Evolutionary conservation across 2,329 filamentous ascomycete genomes (phyloP), one percentile per base, ranked within the genome.

Genomic region (Chaetomiaceae sp.): DNA sequence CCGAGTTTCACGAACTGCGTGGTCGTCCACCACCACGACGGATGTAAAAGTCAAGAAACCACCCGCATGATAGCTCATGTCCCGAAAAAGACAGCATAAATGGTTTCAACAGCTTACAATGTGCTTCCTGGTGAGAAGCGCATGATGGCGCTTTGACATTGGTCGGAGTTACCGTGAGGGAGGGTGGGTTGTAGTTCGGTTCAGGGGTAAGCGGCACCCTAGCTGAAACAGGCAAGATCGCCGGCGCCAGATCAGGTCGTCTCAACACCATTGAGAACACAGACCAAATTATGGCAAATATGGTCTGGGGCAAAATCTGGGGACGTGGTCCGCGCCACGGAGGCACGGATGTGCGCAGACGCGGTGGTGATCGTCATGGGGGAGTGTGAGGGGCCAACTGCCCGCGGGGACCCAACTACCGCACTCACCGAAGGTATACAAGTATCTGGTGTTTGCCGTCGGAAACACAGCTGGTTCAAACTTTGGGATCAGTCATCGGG

Each of bases 191-290:
- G 17, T 43, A 10, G 33, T 30, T 20, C 25, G 41, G 40, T 39
- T 44, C 48, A 50, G 48, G 48, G 40, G 48, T 20, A 34, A 33
- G n/a, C n/a, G n/a, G n/a, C 25, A 7, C 19, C 41, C 48, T 8
- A 13, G 33, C 23, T 44, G 48, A 50, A 50, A 50, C 48, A 16
- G 14, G 40, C 34, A 44, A 33, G 48, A 50, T 50, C 48, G 41
- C 20, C 48, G 16, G 13, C 31, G 30, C 21, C 40, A 42, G 38
- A 16, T 48, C 38, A 13, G 10, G 17, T 40, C 19, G 37, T 41
- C 35, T 40, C 37, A 19, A 40, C 34, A 19, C 17, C 16, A 3
- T 33, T 33, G 12, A 33, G 14, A n/a, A n/a, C 25, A 6, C 6
- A 27, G 12, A 27, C 12, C n/a, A n/a, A n/a, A n/a, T n/a, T n/a